Percentiles rank a stretch among this genome's conserved stretches.
Conservation (phyloP, 768 basidiomycete species). For the Leccinellum luteum region DNA sequence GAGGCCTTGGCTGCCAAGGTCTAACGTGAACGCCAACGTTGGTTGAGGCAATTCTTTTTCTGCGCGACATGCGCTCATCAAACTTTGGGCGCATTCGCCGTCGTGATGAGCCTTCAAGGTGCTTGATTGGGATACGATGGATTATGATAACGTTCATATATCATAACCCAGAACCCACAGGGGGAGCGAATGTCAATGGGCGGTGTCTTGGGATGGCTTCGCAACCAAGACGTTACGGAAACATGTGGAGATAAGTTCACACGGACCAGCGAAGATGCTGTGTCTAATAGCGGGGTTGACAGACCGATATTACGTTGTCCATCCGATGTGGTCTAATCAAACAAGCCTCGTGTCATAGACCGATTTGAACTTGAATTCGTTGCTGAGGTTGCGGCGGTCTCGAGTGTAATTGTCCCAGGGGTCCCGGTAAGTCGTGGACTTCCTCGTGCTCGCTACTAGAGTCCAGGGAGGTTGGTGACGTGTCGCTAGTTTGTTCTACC, state of each 20-base stretch:
- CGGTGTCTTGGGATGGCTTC: neutral
- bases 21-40: neutral
- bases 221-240: too few relatives aligned
- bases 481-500: neutral
- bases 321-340: too few relatives aligned
- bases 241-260: neutral
- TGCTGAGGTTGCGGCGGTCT: neutral
- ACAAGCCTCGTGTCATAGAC: too few relatives aligned
- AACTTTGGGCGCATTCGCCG: neutral
- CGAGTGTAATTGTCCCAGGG: too few relatives aligned
- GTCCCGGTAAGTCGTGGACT: too few relatives aligned
- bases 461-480: neutral
- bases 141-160: neutral
- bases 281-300: neutral
- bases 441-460: too few relatives aligned
- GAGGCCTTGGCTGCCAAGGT: neutral
- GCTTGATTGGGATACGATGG: neutral
- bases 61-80: neutral
- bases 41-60: neutral
- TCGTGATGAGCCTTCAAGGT: neutral
- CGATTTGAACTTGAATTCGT: neutral
- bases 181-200: neutral
- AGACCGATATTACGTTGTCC: neutral
- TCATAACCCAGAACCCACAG: neutral
- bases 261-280: neutral